These are phyloP conservation scores for Ceratonia siliqua DNA, from an alignment of 306 rosid species.

Conservation along the genomic window DNA sequence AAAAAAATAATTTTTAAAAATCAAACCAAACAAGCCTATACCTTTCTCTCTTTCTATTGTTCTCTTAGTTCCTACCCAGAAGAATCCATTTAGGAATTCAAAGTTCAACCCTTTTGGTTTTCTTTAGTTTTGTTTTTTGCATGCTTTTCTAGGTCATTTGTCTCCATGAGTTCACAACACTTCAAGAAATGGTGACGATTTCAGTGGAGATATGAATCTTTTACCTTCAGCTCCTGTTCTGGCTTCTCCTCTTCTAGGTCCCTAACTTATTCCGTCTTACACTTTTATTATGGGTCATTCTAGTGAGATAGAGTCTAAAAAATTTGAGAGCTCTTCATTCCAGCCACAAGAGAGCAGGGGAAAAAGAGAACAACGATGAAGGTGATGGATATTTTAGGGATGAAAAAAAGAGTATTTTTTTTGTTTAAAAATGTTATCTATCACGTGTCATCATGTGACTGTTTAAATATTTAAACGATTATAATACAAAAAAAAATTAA, in stretches of 20 bases:
- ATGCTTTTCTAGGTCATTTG: not conserved
- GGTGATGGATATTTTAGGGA: constrained; percentile 8
- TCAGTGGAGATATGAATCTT: constrained; percentile 24
- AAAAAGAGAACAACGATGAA: not conserved
- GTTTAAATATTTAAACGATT: too few species aligned
- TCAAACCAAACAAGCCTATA: too few species aligned
- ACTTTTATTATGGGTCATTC: constrained; percentile 7
- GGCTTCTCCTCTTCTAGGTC: not conserved
- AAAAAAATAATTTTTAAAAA: too few species aligned
- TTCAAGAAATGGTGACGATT: constrained; percentile 4
- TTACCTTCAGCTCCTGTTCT: constrained; percentile 20
- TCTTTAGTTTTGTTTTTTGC: not conserved
- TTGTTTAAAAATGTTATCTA: too few species aligned
- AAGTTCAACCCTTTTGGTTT: not conserved
- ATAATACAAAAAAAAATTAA: too few species aligned
- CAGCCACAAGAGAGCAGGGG: constrained; percentile 9
- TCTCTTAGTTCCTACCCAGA: not conserved
- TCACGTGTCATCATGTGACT: too few species aligned
- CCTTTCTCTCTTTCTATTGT: not conserved
- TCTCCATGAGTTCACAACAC: constrained; percentile 43
- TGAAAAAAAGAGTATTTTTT: constrained; percentile 6
- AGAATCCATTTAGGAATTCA: not conserved
- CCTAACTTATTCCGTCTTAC: constrained; percentile 19
- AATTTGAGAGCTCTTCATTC: constrained; percentile 28
- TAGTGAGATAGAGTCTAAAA: not conserved